Evolutionary conservation across 208 protist genomes (phyloP).

Genomic region (Crithidia expoeki): DNA sequence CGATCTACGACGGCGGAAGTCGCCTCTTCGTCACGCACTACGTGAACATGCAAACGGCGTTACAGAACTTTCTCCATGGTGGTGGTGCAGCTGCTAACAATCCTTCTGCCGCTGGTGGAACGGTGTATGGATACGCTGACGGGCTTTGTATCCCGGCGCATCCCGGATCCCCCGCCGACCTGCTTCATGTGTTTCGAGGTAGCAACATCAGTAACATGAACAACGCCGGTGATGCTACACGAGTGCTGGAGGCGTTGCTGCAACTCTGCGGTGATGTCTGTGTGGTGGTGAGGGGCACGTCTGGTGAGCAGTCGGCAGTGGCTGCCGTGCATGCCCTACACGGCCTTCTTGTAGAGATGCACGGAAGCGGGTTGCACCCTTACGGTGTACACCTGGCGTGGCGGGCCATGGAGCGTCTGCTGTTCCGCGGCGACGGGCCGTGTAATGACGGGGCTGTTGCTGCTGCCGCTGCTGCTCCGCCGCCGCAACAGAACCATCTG

Average conservation of each 20-base stretch:
- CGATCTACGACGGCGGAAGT: constrained; percentile 57
- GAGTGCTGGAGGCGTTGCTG: constrained; percentile 46
- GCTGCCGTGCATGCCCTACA: constrained; percentile 67
- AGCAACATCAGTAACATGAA: background rate
- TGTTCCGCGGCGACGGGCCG: constrained; percentile 30
- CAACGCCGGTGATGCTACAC: constrained; percentile 12
- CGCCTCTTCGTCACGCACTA: constrained; percentile 63
- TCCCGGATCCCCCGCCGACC: background rate
- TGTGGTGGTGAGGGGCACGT: constrained; percentile 47
- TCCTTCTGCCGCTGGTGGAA: no score
- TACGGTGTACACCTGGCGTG: constrained; percentile 42
- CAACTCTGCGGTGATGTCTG: constrained; percentile 48
- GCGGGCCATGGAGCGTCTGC: constrained; percentile 46
- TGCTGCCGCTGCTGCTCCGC: background rate
- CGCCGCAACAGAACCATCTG: no score
- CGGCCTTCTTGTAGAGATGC: constrained; percentile 53
- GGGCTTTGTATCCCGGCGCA: background rate
- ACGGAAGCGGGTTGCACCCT: constrained; percentile 17
- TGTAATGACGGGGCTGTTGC: background rate
- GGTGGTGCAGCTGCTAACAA: no score
- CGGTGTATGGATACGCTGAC: background rate
- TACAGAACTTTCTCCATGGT: background rate
- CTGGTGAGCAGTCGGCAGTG: constrained; percentile 52
- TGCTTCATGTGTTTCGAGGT: background rate
- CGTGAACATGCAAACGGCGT: constrained; percentile 36